Evolutionary conservation across 352 stramenopile species (phyloP), one percentile per base, ranked within the genome.

Genomic region (Phytophthora citrophthora): DNA sequence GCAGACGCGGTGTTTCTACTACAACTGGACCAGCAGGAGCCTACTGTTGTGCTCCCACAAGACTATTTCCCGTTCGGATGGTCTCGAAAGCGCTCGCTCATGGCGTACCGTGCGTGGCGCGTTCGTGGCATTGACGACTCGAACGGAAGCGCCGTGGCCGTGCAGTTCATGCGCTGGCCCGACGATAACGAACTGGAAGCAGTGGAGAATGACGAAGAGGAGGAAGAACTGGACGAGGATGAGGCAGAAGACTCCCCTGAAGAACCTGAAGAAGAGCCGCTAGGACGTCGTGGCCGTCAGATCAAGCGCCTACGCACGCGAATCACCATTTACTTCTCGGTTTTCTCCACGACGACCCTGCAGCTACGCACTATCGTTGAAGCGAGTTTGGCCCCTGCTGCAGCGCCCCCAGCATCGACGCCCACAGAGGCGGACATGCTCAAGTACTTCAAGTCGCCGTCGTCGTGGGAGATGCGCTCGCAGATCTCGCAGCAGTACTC

Each of bases 91-190:
- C 70, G 81, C 11, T 67, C 81, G 9, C 48, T 91, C 26, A 67
- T 89, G 34, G 83, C 81, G 13, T 89, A 91, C 47, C 80, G 83
- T 24, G 80, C 83, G 4, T 90, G 83, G 83, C 80, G 83, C 29
- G 74, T 88, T 18, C 74, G 79, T 36, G 72, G 70, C 36, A 76
- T 88, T 26, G 68, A 54, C 29, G 78, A 85, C 57, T 64, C 73
- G 55, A 83, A 79, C 58, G 74, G 74, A 34, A 86, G 77, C 23
- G 71, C 72, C 0, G 64, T 89, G 9, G 78, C 72, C 1, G 72
- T 88, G 32, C 74, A 88, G 38, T 81, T 81, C 47, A 91, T 91
- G 83, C 74, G 79, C 54, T 91, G 83, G 83, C 80, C 83, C 4
- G 70, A 80, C n/a, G 60, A 61, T 20, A 66, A 61, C 8, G 69